Conservation (phyloP, 2,329 filamentous ascomycete genomes). For the Ascochyta rabiei region DNA sequence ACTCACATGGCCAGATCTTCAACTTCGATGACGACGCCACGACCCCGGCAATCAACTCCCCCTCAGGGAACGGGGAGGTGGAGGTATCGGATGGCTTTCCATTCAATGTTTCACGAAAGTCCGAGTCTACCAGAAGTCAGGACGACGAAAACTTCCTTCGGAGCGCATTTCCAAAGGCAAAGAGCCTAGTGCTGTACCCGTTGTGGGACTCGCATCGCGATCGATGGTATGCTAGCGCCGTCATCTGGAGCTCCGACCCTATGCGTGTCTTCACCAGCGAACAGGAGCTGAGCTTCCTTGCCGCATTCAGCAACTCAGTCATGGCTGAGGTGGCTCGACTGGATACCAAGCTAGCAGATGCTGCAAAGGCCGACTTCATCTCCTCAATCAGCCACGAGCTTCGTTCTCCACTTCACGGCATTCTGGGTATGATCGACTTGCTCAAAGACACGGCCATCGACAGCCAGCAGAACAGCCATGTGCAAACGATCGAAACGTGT, state of each 20-base stretch:
- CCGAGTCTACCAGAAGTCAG: slow-evolving; percentile 37
- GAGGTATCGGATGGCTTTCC: slow-evolving; percentile 28
- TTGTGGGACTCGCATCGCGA: slow-evolving; percentile 49
- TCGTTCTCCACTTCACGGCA: slow-evolving; percentile 65
- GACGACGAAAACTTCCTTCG: slow-evolving; percentile 45
- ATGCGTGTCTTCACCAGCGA: slow-evolving; percentile 47
- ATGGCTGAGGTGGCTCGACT: slow-evolving; percentile 49
- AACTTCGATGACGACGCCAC: slow-evolving; percentile 41
- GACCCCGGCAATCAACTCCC: slow-evolving; percentile 23
- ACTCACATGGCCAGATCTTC: slow-evolving; percentile 48
- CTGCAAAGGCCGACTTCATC: slow-evolving; percentile 64
- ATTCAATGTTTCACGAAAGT: slow-evolving; percentile 30
- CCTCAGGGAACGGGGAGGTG: slow-evolving; percentile 26
- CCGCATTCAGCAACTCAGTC: slow-evolving; percentile 47
- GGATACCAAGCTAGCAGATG: slow-evolving; percentile 46
- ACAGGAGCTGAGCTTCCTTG: slow-evolving; percentile 47
- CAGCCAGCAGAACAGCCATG: slow-evolving; percentile 49
- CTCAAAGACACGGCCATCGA: slow-evolving; percentile 42
- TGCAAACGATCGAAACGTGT: slow-evolving; percentile 48
- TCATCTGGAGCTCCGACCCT: slow-evolving; percentile 47
- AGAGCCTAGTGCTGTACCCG: slow-evolving; percentile 48
- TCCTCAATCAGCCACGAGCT: slow-evolving; percentile 67
- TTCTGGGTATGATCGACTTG: slow-evolving; percentile 55
- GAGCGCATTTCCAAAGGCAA: slow-evolving; percentile 44
- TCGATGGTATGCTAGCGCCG: slow-evolving; percentile 47